A percentile compares a stretch with the other conserved stretches of the same genome.
Evolutionary conservation across 1,284 basidiomycete species (phyloP).

Genomic region (Sanghuangporus weigelae): DNA sequence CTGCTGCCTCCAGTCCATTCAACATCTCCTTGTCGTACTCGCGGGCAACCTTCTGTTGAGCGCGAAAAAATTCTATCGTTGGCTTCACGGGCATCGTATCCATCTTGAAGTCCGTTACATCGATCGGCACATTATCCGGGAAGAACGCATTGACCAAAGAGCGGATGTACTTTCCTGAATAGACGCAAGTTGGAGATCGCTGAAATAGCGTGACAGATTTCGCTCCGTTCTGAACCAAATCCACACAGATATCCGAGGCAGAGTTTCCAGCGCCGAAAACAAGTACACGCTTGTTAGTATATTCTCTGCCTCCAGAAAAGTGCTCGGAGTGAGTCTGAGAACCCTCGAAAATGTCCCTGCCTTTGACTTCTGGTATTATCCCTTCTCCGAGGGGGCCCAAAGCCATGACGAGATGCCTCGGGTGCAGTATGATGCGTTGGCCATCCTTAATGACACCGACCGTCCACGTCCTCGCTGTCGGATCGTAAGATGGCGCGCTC

Average conservation of each 20-base stretch:
- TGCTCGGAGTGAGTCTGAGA: conserved; percentile 27
- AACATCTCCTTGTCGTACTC: conserved; percentile 31
- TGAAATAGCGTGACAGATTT: conserved; percentile 34
- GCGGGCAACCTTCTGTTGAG: conserved; percentile 29
- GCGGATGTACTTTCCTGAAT: conserved; percentile 27
- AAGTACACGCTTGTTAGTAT: conserved; percentile 30
- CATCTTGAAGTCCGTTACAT: conserved; percentile 41
- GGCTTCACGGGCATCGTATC: conserved; percentile 34
- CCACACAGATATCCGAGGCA: conserved; percentile 33
- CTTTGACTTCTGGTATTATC: conserved; percentile 22
- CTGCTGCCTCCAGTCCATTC: conserved; percentile 32
- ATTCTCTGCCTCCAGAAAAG: conserved; percentile 26
- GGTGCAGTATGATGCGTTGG: conserved; percentile 25
- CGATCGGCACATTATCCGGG: conserved; percentile 35
- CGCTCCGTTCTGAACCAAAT: conserved; percentile 29
- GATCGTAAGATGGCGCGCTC: conserved; percentile 24
- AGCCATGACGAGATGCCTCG: conserved; percentile 34
- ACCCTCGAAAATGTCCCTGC: conserved; percentile 27
- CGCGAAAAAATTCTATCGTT: conserved; percentile 22
- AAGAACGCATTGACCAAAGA: conserved; percentile 27
- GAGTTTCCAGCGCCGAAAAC: conserved; percentile 37
- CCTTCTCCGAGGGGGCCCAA: conserved; percentile 31
- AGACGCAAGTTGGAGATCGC: conserved; percentile 29
- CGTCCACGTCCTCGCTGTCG: conserved; percentile 27
- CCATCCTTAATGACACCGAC: conserved; percentile 27